Evolutionary conservation across 2,329 filamentous ascomycete genomes (phyloP), one percentile per base, ranked within the genome.

Genomic region (Calonectria crousiana): DNA sequence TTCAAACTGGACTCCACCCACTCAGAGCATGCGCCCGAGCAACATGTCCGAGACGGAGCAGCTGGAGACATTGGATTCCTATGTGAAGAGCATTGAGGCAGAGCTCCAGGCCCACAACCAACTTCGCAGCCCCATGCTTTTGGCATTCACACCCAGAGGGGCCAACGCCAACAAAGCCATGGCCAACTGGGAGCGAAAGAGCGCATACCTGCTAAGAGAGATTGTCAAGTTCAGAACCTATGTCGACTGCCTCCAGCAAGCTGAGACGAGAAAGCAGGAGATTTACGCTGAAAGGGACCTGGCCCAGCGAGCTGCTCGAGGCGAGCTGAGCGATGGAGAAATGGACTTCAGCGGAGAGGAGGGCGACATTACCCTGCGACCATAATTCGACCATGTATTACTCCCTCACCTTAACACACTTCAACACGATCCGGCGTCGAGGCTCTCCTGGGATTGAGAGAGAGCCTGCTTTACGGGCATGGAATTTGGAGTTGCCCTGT

Each of bases 211-310:
- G 51, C 89, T 98, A 16, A 90, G 95, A 44, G 97, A 99, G 86
- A 98, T 97, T 83, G 95, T 98, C 84, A 98, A 98, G 85, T 98
- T 98, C 86, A 90, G 94, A 74, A 98, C 96, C 0, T 99, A 98
- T 82, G 96, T 98, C 78, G 97, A 98, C 83, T 93, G 92, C 41
- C 87, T 99, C 66, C 89, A 92, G 72, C 90, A 91, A 47, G 96
- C 96, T 0, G 91, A 94, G 78, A 86, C 83, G 38, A 89, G 92
- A 69, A 95, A 94, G 82, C 89, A 91, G 58, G 93, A 93, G 82
- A 93, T 98, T 52, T 94, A 95, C 78, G 83, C 84, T 4, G 92
- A 93, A 83, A 84, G 92, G 68, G 89, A 89, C 51, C 82, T 86
- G 56, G 89, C 88, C 26, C 84, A 86, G 58, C 85, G 87, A n/a